Base-by-base conservation (phyloP, 352 stramenopile genomes). In the Peronospora destructor region DNA sequence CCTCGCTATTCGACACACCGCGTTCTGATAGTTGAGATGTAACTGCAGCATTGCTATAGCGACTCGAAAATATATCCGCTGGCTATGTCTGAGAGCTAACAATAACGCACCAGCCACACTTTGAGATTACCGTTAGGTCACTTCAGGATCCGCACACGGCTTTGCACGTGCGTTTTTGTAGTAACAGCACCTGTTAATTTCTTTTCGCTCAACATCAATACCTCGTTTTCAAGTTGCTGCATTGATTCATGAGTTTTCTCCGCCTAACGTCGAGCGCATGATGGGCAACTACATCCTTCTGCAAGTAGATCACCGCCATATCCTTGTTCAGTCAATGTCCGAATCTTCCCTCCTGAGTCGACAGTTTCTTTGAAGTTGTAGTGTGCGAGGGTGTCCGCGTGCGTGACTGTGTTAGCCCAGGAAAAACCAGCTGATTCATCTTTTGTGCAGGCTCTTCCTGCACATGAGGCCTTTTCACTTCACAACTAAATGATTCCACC, bases 161-260 rank as follows among this genome's bases (percentile, higher is more conserved):
- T 13, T 35, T 43, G 29, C 12, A n/a, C 2, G 17, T 29, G 40
- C 11, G 7, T 13, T 19, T 41, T 33, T 14, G 30, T 48, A 7
- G 33, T 51, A 51, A 11, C 30, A 39, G 25, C 9, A 19, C 25
- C 37, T 33, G 17, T 16, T 13, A 9, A 28, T 35, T 42, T 29
- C 34, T 43, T 53, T 23, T 57, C 53, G 1, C 61, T 50, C 23
- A 69, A 45, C 29, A 38, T 51, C 29, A 69, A 10, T 28, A 69
- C 61, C 36, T 69, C 61, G 29, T 66, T 56, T 46, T 69, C 61
- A 40, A 69, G 50, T 10, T 69, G 56, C 44, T 69, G 56, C 50
- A 69, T 69, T 50, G 49, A 38, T 62, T 66, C 56, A 63, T 66
- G 8, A 69, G 42, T 36, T 69, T 66, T 21, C 56, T 58, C n/a